Evolutionary conservation across 805 yeast species (phyloP).

Genomic region (Candida argentea): DNA sequence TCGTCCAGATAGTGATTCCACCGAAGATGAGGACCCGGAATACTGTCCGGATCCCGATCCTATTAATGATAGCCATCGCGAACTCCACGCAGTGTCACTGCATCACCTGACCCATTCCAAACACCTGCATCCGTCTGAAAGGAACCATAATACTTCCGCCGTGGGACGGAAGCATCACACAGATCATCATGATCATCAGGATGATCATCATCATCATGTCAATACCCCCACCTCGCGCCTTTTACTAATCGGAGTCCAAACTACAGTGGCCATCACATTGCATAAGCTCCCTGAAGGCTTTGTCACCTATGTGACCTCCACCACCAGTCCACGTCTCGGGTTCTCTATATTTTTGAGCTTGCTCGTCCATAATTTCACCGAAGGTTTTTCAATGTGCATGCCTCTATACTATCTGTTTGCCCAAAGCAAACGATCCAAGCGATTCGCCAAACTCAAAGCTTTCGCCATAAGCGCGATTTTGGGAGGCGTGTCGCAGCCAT

Average conservation of each 20-base stretch:
- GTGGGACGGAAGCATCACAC: slow-evolving; percentile 5
- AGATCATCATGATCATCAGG: slow-evolving; percentile 17
- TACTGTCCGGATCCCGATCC: neutral
- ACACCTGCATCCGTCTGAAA: neutral
- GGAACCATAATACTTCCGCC: slow-evolving; percentile 2
- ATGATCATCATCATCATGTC: slow-evolving; percentile 70
- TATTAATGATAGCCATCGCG: neutral
- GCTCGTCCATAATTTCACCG: slow-evolving; percentile 83
- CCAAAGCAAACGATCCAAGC: slow-evolving; percentile 33
- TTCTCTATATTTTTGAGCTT: slow-evolving; percentile 74
- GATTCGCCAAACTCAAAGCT: slow-evolving; percentile 42
- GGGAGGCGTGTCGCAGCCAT: slow-evolving; percentile 81
- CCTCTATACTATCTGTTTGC: slow-evolving; percentile 73
- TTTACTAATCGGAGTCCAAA: slow-evolving; percentile 84
- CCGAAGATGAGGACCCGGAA: neutral
- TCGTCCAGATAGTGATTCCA: slow-evolving; percentile 4
- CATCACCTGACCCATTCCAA: slow-evolving; percentile 1
- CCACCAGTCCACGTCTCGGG: slow-evolving; percentile 54
- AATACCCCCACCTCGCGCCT: slow-evolving; percentile 68
- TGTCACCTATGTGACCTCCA: slow-evolving; percentile 73
- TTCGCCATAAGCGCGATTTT: slow-evolving; percentile 52
- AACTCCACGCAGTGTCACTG: too few relatives aligned
- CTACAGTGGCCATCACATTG: slow-evolving; percentile 74
- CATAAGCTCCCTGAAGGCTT: slow-evolving; percentile 96
- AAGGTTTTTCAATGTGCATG: slow-evolving; percentile 88